Base-by-base conservation (phyloP, 768 basidiomycete species). In the Psilocybe cyanescens region DNA sequence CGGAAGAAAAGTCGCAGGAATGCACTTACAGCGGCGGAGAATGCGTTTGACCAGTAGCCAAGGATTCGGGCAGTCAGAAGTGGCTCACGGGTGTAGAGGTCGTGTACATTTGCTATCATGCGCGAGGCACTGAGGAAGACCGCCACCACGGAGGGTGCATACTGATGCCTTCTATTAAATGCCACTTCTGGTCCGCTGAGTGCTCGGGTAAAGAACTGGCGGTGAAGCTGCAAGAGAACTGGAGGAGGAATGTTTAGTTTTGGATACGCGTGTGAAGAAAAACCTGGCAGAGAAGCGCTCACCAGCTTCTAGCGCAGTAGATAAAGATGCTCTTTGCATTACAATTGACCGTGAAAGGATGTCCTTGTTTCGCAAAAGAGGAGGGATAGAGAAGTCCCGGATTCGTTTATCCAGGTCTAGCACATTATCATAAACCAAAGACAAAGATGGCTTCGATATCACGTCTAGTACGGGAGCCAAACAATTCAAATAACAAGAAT, bases 131-230 rank as follows among this genome's bases (percentile, higher is more conserved):
- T 83, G 17, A 85, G 77, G 75, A 87, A 88, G 11, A 87, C 84
- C 31, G 89, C 88, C 11, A 90, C 83, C 9, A 88, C 86, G 7
- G 88, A 90, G 3, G 88, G 87, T 5, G 89, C 88, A 64, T 86
- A 88, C 70, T 79, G 82, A 75, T 89, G 86, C 56, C 76, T 78
- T 60, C 85, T 78, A 58, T 87, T 86, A 71, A 89, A 86, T 1
- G 83, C 79, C 61, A 81, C 79, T 68, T 87, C 86, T 37, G 80
- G 83, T 5, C 79, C 77, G 60, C 82, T 86, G 39, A 90, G 74
- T 19, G 87, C 87, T 54, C 83, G 81, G 19, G 86, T 86, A 70
- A 90, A 89, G 74, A 81, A 89, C n/a, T 82, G 82, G 53, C 88
- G 77, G 70, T 91, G 89, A 33, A 90, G 72, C 67, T 89, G 87